These are phyloP conservation scores for Phoenix dactylifera DNA, from an alignment of 176 grass and related monocot species.

Conservation along the genomic window DNA sequence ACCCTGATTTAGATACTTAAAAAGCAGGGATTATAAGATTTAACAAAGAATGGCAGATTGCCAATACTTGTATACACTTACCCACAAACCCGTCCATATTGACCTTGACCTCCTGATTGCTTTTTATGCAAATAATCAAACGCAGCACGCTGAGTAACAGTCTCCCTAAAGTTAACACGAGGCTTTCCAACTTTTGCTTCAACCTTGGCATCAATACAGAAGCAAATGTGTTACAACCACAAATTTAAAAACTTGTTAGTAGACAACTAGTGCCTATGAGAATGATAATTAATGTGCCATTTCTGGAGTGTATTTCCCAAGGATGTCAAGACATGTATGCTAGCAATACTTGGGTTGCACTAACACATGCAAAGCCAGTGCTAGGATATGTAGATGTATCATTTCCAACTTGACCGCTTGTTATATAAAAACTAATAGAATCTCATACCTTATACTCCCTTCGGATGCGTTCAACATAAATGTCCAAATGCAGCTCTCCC, in stretches of 20 bases:
- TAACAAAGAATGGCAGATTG: too few species aligned
- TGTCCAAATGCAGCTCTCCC: slow-evolving; percentile 98
- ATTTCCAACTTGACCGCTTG: background rate
- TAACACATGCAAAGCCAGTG: too few species aligned
- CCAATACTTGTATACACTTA: slow-evolving; percentile 27
- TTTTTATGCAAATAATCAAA: slow-evolving; percentile 99
- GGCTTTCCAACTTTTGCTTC: slow-evolving; percentile 84
- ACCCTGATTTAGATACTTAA: too few species aligned
- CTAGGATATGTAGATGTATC: too few species aligned
- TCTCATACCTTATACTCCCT: slow-evolving; percentile 84
- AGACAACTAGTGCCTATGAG: too few species aligned
- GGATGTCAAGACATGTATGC: too few species aligned
- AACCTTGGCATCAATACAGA: slow-evolving; percentile 30
- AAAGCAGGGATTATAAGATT: too few species aligned
- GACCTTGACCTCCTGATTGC: slow-evolving; percentile 94
- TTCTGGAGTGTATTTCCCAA: too few species aligned
- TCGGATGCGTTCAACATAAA: slow-evolving; percentile 92
- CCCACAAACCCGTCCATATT: slow-evolving; percentile 94
- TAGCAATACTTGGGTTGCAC: too few species aligned
- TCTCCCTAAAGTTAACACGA: slow-evolving; percentile 92
- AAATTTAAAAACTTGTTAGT: too few species aligned
- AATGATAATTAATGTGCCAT: too few species aligned
- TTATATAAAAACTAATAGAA: background rate
- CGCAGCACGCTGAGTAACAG: slow-evolving; percentile 71
- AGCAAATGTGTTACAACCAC: background rate